A percentile compares a stretch with the other conserved stretches of the same genome.
Conservation (phyloP, 306 rosid genomes). For the Cicer chorassanicum region DNA sequence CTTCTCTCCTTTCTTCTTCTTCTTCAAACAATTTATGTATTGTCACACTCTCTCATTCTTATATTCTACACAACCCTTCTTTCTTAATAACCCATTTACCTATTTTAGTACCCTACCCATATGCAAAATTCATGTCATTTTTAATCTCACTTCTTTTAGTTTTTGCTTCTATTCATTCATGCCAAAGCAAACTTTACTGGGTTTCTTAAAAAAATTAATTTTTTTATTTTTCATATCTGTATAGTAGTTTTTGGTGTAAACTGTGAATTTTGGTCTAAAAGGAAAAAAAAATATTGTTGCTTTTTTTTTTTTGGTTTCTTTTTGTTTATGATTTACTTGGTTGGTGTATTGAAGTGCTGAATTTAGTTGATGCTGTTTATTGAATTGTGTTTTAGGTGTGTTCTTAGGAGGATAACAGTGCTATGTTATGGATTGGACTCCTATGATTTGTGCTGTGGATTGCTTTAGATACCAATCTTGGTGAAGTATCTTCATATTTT, state of each 20-base stretch:
- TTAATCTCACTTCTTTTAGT: constrained; percentile 41
- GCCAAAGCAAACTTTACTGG: constrained; percentile 21
- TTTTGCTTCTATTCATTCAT: constrained; percentile 36
- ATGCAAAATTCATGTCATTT: constrained; percentile 34
- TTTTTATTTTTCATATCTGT: constrained; percentile 1
- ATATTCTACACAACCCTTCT: not conserved
- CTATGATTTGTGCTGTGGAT: constrained; percentile 14
- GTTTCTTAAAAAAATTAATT: not conserved
- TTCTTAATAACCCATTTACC: constrained; percentile 11
- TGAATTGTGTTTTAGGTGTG: constrained; percentile 43
- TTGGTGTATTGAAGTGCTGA: constrained; percentile 37
- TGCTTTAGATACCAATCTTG: constrained; percentile 34
- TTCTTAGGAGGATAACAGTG: constrained; percentile 33
- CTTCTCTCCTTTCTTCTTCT: not conserved
- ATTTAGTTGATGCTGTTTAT: constrained; percentile 35
- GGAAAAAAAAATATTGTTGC: not conserved
- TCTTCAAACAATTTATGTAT: not conserved
- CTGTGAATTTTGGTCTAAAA: constrained; percentile 31
- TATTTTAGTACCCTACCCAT: constrained; percentile 10
- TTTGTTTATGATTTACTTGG: constrained; percentile 2
- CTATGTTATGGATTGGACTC: constrained; percentile 26
- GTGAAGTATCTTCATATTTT: constrained; percentile 38
- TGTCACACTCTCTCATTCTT: not conserved
- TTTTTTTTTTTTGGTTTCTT: not conserved
- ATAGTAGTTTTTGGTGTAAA: not conserved